These are phyloP conservation scores for Hibiscus syriacus DNA, from an alignment of 345 rosid genomes.

Conservation along the genomic window DNA sequence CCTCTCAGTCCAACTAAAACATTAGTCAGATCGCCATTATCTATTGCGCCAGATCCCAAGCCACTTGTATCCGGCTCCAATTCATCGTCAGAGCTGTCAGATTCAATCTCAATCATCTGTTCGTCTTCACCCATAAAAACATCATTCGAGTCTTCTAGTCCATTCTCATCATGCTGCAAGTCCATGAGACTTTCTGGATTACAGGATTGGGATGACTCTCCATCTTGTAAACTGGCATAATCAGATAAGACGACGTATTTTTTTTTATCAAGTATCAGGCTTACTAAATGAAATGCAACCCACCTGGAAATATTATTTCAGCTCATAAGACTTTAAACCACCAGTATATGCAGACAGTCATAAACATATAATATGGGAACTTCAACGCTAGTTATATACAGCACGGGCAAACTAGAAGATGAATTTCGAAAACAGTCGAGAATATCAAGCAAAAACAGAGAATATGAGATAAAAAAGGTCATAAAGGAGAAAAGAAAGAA, in stretches of 20 bases:
- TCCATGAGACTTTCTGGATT: conserved; percentile 29
- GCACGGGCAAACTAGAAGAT: neutral
- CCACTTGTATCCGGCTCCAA: too few species aligned
- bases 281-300: conserved; percentile 60
- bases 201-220: conserved; percentile 23
- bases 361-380: neutral
- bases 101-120: conserved; percentile 37
- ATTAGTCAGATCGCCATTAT: conserved; percentile 33
- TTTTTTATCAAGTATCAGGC: conserved; percentile 64
- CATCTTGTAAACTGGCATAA: conserved; percentile 29
- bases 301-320: too few species aligned
- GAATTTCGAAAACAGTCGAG: neutral
- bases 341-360: neutral
- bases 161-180: conserved; percentile 32
- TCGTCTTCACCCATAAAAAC: conserved; percentile 33
- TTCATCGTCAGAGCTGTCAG: too few species aligned
- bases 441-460: neutral
- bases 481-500: neutral
- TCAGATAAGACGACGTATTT: conserved; percentile 69
- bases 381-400: neutral
- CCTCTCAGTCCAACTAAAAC: conserved; percentile 37
- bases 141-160: too few species aligned
- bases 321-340: conserved; percentile 13
- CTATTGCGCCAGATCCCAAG: too few species aligned
- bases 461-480: neutral